Evolutionary conservation across 2,329 filamentous ascomycete genomes (phyloP), one percentile per base, ranked within the genome.

Genomic region (Stagonosporopsis rhizophila): DNA sequence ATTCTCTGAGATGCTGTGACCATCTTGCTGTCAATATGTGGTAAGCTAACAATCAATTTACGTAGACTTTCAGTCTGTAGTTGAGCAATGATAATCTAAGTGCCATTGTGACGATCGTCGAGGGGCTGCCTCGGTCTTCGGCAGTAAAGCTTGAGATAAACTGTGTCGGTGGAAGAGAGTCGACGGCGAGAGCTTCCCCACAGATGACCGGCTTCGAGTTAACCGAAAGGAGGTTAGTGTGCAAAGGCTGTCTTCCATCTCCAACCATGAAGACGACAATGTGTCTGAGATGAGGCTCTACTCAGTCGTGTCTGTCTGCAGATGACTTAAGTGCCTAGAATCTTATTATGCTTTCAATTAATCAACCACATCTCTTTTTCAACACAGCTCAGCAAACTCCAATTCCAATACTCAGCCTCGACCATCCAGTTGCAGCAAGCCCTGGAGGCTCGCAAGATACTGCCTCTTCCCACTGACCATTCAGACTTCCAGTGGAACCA

Each of bases 1-100:
- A 87, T 86, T 61, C 74, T 75, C 73, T 53, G 50, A 19, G 83
- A 82, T 68, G 85, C 83, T 51, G 67, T 62, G 15, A 61, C 52
- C 64, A 66, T 65, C 17, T 42, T 60, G 23, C 37, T 38, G 17
- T 34, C 32, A 39, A 15, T 44, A 15, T 38, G 6, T n/a, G 8
- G 20, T 46, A 23, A 44, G 51, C 17, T 23, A 9, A 44, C 4
- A 7, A 23, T 49, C 7, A 7, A 23, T 38, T 7, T 19, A 17
- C 25, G 15, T 15, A 27, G 38, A 39, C 52, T 25, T 47, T 38
- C 52, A 44, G 40, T 39, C 44, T 42, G 38, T 38, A 19, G 47
- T 55, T 32, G 27, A 47, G 14, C 15, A 25, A 37, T 17, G 12
- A 5, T 12, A 6, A 15, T 32, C 37, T 9, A 12, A 49, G 39